Base-by-base conservation (phyloP, 2,329 filamentous ascomycete genomes). In the Cryphonectria naterciae region DNA sequence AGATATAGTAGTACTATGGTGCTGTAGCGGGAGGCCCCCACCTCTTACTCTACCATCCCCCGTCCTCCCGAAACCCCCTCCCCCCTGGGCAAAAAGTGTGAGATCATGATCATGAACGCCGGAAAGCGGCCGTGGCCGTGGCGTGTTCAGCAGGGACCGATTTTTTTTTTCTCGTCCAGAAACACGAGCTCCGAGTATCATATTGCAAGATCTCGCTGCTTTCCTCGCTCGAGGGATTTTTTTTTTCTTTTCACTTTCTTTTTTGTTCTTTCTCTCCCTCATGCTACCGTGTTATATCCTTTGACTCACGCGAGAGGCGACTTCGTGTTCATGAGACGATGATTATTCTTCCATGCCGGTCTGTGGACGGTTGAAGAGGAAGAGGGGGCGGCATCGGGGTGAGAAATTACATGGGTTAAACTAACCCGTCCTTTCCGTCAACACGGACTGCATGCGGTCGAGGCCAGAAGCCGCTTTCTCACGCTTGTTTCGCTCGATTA, bases 151-250 rank as follows among this genome's bases (percentile, higher is more conserved):
- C 62, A 25, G 43, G 39, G 52, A 17, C 60, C 39, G 61, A 64
- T 1, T 39, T 25, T 63, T 62, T 69, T 67, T 65, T 71, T 17
- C 4, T 10, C 43, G 22, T 35, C 49, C 43, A 65, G 25, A 60
- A 61, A 66, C 62, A 43, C 49, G 39, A 46, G 65, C 63, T 64
- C 39, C 39, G 61, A 28, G 22, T 4, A 1, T 15, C 5, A 25
- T 43, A n/a, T 28, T 35, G 39, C 62, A 25, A 62, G 5, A 41
- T 37, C 60, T 70, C 70, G 70, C 70, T 72, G 60, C 70, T 70
- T 70, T 72, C 60, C 35, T 72, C 70, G 70, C 70, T 72, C 68
- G 68, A 70, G 70, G 35, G 65, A 65, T 68, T 70, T 64, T 28
- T n/a, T 39, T 37, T 1, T 7, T 17, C n/a, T 25, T 13, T 8